Evolutionary conservation across 2,329 filamentous ascomycete genomes (phyloP).

Genomic region (Phialemoniopsis sp.): DNA sequence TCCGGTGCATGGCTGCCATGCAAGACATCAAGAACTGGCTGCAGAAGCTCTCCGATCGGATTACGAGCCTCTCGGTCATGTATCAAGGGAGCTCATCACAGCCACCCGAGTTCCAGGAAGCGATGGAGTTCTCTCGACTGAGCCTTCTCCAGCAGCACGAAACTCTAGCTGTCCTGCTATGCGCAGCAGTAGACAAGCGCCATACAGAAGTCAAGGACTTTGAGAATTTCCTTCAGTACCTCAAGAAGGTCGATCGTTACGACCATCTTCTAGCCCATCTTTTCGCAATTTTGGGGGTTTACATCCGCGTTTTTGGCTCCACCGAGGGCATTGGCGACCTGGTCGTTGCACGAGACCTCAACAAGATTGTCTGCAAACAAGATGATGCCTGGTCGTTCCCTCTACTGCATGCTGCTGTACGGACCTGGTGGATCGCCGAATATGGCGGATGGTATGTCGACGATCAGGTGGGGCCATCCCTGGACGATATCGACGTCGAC

Average conservation of each 20-base stretch:
- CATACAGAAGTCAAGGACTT: constrained; percentile 72
- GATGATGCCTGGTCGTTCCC: constrained; percentile 67
- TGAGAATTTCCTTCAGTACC: constrained; percentile 59
- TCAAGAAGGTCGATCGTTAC: constrained; percentile 72
- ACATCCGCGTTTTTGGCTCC: constrained; percentile 75
- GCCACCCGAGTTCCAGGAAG: constrained; percentile 65
- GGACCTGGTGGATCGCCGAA: constrained; percentile 85
- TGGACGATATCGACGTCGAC: constrained; percentile 60
- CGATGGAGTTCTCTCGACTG: constrained; percentile 72
- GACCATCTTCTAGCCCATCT: constrained; percentile 69
- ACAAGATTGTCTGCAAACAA: constrained; percentile 62
- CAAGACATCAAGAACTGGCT: constrained; percentile 73
- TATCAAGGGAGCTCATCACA: constrained; percentile 53
- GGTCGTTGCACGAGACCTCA: constrained; percentile 64
- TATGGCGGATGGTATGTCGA: constrained; percentile 90
- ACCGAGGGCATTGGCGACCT: constrained; percentile 66
- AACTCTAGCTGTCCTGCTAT: constrained; percentile 74
- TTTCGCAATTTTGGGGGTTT: constrained; percentile 72
- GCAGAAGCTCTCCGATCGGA: constrained; percentile 68
- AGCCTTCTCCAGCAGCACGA: constrained; percentile 90
- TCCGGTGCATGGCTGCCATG: constrained; percentile 75
- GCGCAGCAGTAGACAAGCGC: constrained; percentile 71
- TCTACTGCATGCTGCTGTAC: constrained; percentile 73
- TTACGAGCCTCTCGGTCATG: constrained; percentile 71
- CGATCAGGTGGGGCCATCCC: constrained; percentile 54